These are phyloP conservation scores for Pseudocercospora macadamiae DNA, from an alignment of 2,329 filamentous ascomycete species.

Conservation along the genomic window DNA sequence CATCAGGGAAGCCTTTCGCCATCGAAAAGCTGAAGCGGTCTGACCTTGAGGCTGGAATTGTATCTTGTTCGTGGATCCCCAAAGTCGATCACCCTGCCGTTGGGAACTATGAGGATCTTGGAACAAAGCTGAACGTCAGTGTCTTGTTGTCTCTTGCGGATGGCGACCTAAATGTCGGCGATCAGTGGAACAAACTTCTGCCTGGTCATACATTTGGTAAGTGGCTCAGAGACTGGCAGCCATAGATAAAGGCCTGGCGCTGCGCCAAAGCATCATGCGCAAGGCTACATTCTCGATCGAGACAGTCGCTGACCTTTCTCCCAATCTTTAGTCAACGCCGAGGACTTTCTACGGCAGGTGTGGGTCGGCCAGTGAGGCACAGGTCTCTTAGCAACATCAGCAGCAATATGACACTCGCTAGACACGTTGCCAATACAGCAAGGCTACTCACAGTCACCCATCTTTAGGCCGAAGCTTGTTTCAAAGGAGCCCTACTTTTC, in stretches of 20 bases:
- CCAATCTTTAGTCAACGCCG: not conserved
- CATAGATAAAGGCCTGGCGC: no score
- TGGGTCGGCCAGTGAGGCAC: not conserved
- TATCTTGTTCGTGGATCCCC: slow-evolving; percentile 47
- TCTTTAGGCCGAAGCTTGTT: no score
- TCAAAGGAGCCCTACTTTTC: no score
- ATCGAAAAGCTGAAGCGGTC: slow-evolving; percentile 51
- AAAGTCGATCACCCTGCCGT: slow-evolving; percentile 31
- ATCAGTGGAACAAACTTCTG: slow-evolving; percentile 51
- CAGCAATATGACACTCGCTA: no score
- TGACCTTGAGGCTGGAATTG: slow-evolving; percentile 51
- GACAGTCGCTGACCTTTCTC: not conserved
- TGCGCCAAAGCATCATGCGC: no score
- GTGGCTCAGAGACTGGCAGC: not conserved
- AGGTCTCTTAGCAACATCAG: no score
- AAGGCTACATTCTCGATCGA: no score
- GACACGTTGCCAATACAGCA: no score
- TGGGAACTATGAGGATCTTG: slow-evolving; percentile 2
- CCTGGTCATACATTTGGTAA: slow-evolving; percentile 31
- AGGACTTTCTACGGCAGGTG: not conserved
- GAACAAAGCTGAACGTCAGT: slow-evolving; percentile 40
- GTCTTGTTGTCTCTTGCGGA: slow-evolving; percentile 7
- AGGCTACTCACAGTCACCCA: no score
- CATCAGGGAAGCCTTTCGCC: slow-evolving; percentile 40
- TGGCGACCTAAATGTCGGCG: slow-evolving; percentile 49